Base-by-base conservation (phyloP, 352 stramenopile species). In the Peronospora farinosa region DNA sequence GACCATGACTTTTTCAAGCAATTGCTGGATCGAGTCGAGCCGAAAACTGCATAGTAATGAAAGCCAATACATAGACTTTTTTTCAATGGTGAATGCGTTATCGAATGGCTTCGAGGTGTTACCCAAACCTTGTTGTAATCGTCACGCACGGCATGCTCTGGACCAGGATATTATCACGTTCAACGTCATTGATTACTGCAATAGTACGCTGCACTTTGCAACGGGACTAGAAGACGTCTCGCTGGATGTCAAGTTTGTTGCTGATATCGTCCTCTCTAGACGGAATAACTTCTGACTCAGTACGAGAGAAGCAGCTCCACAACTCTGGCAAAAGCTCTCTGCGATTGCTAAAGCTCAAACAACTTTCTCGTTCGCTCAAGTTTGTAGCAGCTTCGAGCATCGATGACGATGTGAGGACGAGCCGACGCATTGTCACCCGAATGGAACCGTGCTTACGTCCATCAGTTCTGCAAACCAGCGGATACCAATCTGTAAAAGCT, bases 401-500 rank as follows among this genome's bases (percentile, higher is more conserved):
- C n/a, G 59, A 53, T 1, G 57, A 63, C 9, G 75, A 84, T 10
- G 69, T 80, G 15, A 89, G 63, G 32, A 79, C 67, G 25, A 86
- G 64, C 7, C 78, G 73, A 1, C 70, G 75, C 53, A 87, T 59
- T 2, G 69, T 60, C 23, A 86, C 51, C 19, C 63, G 67, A 11
- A 86, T 40, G 9, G 68, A 46, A 0, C 75, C 78, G 32, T 78
- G 72, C 35, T 85, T 82, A 17, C 65, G 51, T 38, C 78, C 75
- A 41, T 86, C 72, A 8, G 65, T 58, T 46, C 76, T 71, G 30
- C 50, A 60, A 3, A 87, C 69, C 7, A 89, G 54, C 30, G 78
- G 75, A 28, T 77, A 87, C 78, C 73, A 89, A 42, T 84, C 75
- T 39, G 72, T 63, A 55, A 85, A 89, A 1, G 64, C 51, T 13